Conservation (phyloP, 139 green algal species). For the Pleodorina starrii region DNA sequence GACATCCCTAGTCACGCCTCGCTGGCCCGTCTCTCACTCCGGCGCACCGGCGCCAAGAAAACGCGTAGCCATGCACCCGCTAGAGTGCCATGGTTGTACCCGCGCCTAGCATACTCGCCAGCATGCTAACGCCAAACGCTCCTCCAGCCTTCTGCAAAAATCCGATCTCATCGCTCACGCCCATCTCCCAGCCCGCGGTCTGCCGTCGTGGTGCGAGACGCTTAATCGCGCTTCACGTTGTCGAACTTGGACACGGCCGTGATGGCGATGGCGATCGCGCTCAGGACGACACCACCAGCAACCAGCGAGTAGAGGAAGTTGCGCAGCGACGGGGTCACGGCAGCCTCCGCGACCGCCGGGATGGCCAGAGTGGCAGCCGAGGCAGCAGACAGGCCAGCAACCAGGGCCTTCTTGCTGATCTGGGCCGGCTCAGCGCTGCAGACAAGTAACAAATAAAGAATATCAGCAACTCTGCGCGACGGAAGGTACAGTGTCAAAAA, state of each 20-base stretch:
- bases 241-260: conserved; percentile 91
- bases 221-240: conserved; percentile 52
- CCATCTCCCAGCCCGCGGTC: neutral
- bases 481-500: neutral
- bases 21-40: neutral
- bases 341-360: conserved; percentile 83
- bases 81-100: neutral
- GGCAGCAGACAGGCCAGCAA: conserved; percentile 73
- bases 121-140: conserved; percentile 17
- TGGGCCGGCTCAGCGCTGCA: conserved; percentile 67
- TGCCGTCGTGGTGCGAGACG: neutral
- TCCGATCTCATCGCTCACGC: neutral
- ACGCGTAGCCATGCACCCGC: neutral
- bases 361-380: conserved; percentile 71
- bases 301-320: conserved; percentile 95
- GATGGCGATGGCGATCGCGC: conserved; percentile 85
- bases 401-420: conserved; percentile 66
- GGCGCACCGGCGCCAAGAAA: neutral
- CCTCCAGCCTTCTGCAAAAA: neutral
- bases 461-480: neutral
- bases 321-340: conserved; percentile 91
- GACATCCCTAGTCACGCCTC: neutral
- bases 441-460: neutral
- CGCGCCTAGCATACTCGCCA: conserved; percentile 14
- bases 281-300: conserved; percentile 89